Evolutionary conservation across 345 rosid genomes (phyloP).

Genomic region (Hibiscus syriacus): DNA sequence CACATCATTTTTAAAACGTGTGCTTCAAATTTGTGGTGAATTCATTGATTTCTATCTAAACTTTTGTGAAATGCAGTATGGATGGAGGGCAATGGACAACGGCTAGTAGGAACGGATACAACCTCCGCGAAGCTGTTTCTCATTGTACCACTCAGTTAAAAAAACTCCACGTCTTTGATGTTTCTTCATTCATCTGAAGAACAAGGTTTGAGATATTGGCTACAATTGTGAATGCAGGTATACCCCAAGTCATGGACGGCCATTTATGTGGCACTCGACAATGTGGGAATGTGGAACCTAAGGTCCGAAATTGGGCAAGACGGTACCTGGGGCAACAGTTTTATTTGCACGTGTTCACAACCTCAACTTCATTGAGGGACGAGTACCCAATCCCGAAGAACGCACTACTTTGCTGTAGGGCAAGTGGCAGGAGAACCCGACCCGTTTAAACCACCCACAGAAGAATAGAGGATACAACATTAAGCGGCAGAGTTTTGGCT

Average conservation of each 20-base stretch:
- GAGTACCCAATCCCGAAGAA: constrained; percentile 86
- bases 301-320: constrained; percentile 91
- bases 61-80: constrained; percentile 48
- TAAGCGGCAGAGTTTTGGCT: constrained; percentile 17
- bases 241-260: constrained; percentile 92
- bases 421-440: constrained; percentile 62
- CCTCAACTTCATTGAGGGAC: constrained; percentile 76
- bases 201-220: neutral
- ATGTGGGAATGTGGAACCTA: constrained; percentile 96
- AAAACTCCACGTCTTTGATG: neutral
- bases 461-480: constrained; percentile 9
- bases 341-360: constrained; percentile 67
- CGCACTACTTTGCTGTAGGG: constrained; percentile 76
- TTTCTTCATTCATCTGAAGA: neutral
- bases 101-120: constrained; percentile 62
- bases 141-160: constrained; percentile 78
- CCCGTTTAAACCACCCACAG: constrained; percentile 39
- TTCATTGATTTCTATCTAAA: neutral
- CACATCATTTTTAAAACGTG: neutral
- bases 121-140: constrained; percentile 72
- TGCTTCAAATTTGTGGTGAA: neutral
- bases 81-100: constrained; percentile 88
- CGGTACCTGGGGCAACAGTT: constrained; percentile 94
- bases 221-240: constrained; percentile 38
- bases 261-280: constrained; percentile 75